phyloP scores from a whole-genome alignment of 441 rosid genomes.

The Gossypium aridum region DNA sequence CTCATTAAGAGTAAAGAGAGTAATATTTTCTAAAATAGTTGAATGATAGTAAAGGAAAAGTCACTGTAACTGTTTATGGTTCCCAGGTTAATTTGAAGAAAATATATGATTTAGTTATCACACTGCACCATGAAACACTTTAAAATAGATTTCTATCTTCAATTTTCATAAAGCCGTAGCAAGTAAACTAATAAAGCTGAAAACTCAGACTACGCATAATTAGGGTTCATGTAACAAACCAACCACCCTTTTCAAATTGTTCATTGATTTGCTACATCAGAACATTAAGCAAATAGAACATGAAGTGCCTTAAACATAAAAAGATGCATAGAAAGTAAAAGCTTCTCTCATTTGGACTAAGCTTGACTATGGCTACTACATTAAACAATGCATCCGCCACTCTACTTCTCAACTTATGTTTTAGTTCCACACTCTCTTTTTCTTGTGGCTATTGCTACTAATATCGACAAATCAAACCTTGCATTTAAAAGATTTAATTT shows the following conservation, averaged over 20 bases:
- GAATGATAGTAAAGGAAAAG: neutral
- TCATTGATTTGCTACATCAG: neutral
- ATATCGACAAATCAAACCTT: too few species aligned
- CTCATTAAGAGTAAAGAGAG: neutral
- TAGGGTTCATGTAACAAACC: neutral
- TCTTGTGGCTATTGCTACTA: too few species aligned
- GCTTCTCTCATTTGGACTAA: too few species aligned
- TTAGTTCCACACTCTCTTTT: too few species aligned
- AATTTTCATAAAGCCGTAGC: neutral
- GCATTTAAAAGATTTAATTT: too few species aligned
- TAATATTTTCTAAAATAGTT: neutral
- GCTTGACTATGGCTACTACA: too few species aligned
- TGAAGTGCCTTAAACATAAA: too few species aligned
- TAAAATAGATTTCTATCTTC: neutral
- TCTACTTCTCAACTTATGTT: too few species aligned
- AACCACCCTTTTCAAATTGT: neutral
- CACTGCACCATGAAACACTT: neutral
- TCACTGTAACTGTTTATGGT: neutral
- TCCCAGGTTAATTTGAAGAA: neutral
- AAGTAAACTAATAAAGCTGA: neutral
- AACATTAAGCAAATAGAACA: neutral
- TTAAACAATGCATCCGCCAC: too few species aligned
- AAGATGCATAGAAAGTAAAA: too few species aligned
- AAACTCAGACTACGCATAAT: neutral
- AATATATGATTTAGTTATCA: neutral